phyloP scores from a whole-genome alignment of 495 filamentous ascomycete species.

The Xylaria flabelliformis region DNA sequence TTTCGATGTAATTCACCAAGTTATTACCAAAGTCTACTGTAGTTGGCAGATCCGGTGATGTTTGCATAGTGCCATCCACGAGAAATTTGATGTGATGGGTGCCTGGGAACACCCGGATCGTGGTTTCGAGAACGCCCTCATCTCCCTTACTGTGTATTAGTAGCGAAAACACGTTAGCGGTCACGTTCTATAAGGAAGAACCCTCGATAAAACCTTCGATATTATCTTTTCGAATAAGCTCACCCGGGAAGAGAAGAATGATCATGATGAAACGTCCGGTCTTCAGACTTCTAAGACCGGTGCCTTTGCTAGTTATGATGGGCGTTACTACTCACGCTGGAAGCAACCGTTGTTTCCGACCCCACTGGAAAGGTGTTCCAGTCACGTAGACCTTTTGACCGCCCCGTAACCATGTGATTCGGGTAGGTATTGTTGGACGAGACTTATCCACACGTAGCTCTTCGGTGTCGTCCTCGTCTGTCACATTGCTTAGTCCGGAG shows the following conservation, averaged over 20 bases:
- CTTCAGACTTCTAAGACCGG: constrained; percentile 25
- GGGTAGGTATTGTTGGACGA: constrained; percentile 73
- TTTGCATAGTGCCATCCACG: constrained; percentile 90
- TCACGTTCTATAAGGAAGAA: background rate
- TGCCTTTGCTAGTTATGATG: constrained; percentile 16
- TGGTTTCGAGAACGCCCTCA: constrained; percentile 70
- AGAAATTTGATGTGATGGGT: constrained; percentile 98
- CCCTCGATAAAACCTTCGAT: too few relatives aligned
- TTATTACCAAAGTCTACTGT: constrained; percentile 97
- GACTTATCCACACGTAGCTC: constrained; percentile 73
- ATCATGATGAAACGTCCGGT: background rate
- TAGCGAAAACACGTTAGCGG: constrained; percentile 27
- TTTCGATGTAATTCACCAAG: constrained; percentile 96
- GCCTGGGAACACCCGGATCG: constrained; percentile 82
- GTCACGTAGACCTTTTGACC: constrained; percentile 94
- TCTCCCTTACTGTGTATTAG: constrained; percentile 51
- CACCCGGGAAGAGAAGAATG: background rate
- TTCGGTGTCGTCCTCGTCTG: constrained; percentile 79
- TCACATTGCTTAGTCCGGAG: constrained; percentile 71
- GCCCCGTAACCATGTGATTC: constrained; percentile 79
- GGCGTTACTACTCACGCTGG: constrained; percentile 72
- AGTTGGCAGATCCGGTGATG: constrained; percentile 84
- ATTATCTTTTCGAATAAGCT: background rate
- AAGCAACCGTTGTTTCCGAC: constrained; percentile 84
- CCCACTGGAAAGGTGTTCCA: constrained; percentile 95